Base-by-base conservation (phyloP, 345 rosid species). In the Gossypium thurberi region DNA sequence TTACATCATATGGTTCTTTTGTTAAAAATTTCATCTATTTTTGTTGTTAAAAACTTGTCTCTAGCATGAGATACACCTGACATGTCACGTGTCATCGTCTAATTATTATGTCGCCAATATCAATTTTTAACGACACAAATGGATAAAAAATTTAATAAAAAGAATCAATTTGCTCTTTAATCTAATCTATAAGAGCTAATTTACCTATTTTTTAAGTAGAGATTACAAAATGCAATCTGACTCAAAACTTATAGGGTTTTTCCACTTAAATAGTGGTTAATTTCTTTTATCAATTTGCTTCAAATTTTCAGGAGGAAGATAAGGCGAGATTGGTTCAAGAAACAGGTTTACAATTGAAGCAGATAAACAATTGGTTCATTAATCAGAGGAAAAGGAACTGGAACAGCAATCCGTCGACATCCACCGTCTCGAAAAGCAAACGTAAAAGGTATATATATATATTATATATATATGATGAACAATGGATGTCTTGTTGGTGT, bases 311-410 rank as follows among this genome's bases (percentile, higher is more conserved):
- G 99, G 99, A 95, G 87, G 99, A 95, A 83, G 99, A 95, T 73
- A 95, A 95, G 89, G 90, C 84, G 13, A 89, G 91, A 71, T 69
- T 95, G 85, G 99, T 95, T 62, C 94, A 93, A 65, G 99, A 95
- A 79, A 95, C 98, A 3, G 99, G 99, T 26, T 77, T 96, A 83
- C 97, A 96, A 72, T 75, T 96, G 78, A 96, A 96, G 79, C 99
- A 96, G 87, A 93, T 96, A 78, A 91, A 95, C 78, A 95, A 95
- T 73, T 95, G 99, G 99, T 95, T 95, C 78, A 95, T 95, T 75
- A 95, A 95, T 80, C 98, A 96, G 72, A 88, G 99, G 81, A 96
- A 96, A 85, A 86, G 99, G 78, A 96, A 96, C 75, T 96, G 99
- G 99, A 93, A 96, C 70, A 93, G 88, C 74, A 93, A 90, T 75